Evolutionary conservation across 345 rosid genomes (phyloP), one percentile per base, ranked within the genome.

Genomic region (Pistacia integerrima): DNA sequence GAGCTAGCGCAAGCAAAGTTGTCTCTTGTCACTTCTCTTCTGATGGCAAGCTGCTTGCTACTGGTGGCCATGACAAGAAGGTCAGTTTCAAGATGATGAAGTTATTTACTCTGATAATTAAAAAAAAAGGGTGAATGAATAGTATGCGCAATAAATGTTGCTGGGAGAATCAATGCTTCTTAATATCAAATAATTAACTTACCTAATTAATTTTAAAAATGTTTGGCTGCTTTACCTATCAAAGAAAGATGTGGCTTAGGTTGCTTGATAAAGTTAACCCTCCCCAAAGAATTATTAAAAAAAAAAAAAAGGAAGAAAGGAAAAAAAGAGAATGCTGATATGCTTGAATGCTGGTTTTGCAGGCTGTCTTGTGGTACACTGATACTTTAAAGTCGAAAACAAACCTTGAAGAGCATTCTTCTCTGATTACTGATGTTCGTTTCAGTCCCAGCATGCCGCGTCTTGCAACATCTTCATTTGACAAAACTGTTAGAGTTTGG

Each of bases 401-500:
- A 28, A 87, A 90, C 14, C 97, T 93, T 38, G 99, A 92, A 52
- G 99, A 93, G 76, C 99, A 96, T 85, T 69, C 93, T 18, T 69
- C 84, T 38, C 76, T 88, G 85, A 93, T 96, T 73, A 96, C 98
- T 3, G 99, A 96, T 74, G 89, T 96, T 60, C 99, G 99, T 71
- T 96, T 96, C 81, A 92, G 98, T 82, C 94, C 98, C 18, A 92
- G 89, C 92, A 85, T 84, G 87, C 76, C 97, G 54, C 95, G 94
- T 28, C 91, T 96, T 72, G 99, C 98, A 46, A 96, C 99, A 56
- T 93, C 99, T 63, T 96, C 99, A 14, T 96, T 89, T 64, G 99
- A 96, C 87, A 93, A 93, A 84, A 91, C 97, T 75, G 99, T 96
- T 85, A 85, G 94, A 80, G 98, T 96, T 75, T 96, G 99, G 99